Base-by-base conservation (phyloP, 805 yeast genomes). In the Kodamaea kaohsiungensis region DNA sequence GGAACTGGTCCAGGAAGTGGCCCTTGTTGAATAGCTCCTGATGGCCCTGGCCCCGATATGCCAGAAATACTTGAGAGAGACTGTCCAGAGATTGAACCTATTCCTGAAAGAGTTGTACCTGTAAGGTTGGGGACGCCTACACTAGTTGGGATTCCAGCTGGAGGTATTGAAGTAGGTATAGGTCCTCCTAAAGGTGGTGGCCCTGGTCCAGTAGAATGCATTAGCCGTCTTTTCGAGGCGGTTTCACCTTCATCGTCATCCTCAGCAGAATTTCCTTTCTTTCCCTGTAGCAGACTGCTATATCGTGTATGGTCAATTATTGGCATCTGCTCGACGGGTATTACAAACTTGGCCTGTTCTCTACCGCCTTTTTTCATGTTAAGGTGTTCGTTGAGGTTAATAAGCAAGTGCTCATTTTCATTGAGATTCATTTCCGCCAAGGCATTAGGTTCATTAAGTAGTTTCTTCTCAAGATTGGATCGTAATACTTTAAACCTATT, bases 371-470 rank as follows among this genome's bases (percentile, higher is more conserved):
- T 52, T n/a, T 54, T 56, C 51, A 47, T 16, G 25, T 46, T 46
- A 19, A 52, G n/a, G 18, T 48, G 51, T n/a, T 58, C 61, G 43
- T 56, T 60, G 48, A 66, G 57, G 19, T 48, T 54, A 43, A 61
- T 38, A 43, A 66, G 48, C 8, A 64, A 47, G 40, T 65, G 62
- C 46, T 65, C 72, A 46, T 66, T 68, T 43, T 65, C 67, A 37
- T 62, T 63, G 43, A 65, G 51, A 33, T 46, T 42, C 48, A 50
- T 33, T n/a, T 52, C 55, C 38, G 27, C 16, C n/a, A 55, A 15
- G 9, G 51, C 48, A 17, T 48, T 51, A n/a, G 53, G 54, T 19
- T 54, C 55, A 27, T 38, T 54, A 13, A 51, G n/a, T 50, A 52
- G 55, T 53, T 51, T 60, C 43, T 56, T 49, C 46, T 64, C 62